These are phyloP conservation scores for Somion occarium DNA, from an alignment of 1,284 basidiomycete species.

Conservation along the genomic window DNA sequence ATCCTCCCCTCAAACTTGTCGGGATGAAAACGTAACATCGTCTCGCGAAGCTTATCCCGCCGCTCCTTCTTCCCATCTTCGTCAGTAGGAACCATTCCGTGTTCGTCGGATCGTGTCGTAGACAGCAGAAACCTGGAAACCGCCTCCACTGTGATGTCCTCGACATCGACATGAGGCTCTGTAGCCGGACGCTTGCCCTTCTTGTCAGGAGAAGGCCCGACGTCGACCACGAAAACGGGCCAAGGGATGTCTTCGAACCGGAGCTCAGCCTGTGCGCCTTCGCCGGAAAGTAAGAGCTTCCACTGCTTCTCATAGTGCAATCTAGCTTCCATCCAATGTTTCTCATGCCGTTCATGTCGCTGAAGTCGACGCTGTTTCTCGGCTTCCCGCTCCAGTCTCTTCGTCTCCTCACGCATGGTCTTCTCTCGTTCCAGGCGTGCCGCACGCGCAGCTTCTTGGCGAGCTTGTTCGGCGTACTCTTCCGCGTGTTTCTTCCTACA, in stretches of 20 bases:
- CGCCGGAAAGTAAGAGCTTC: constrained; percentile 41
- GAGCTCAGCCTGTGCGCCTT: constrained; percentile 22
- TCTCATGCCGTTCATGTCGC: constrained; percentile 40
- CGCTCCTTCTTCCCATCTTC: constrained; percentile 28
- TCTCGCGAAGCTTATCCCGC: constrained; percentile 66
- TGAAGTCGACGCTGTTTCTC: constrained; percentile 44
- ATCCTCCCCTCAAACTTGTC: constrained; percentile 81
- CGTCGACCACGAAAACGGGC: constrained; percentile 52
- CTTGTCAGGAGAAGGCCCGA: constrained; percentile 1
- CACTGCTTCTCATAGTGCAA: constrained; percentile 56
- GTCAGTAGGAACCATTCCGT: constrained; percentile 4
- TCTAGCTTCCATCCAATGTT: constrained; percentile 39
- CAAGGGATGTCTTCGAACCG: constrained; percentile 72
- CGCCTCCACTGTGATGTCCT: constrained; percentile 53
- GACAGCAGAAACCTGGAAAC: constrained; percentile 61
- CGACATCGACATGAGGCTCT: constrained; percentile 26
- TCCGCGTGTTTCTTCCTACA: constrained; percentile 60
- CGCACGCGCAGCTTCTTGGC: constrained; percentile 44
- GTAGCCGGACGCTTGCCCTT: constrained; percentile 11
- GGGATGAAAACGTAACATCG: constrained; percentile 77
- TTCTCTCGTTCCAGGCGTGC: constrained; percentile 50
- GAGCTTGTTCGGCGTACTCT: constrained; percentile 59
- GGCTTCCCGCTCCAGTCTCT: constrained; percentile 44
- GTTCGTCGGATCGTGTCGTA: not conserved
- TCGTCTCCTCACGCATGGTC: constrained; percentile 47